A percentile compares a stretch with the other conserved stretches of the same genome.
These are phyloP conservation scores for Cercospora berteroae DNA, from an alignment of 2,329 filamentous ascomycete genomes.

Conservation along the genomic window DNA sequence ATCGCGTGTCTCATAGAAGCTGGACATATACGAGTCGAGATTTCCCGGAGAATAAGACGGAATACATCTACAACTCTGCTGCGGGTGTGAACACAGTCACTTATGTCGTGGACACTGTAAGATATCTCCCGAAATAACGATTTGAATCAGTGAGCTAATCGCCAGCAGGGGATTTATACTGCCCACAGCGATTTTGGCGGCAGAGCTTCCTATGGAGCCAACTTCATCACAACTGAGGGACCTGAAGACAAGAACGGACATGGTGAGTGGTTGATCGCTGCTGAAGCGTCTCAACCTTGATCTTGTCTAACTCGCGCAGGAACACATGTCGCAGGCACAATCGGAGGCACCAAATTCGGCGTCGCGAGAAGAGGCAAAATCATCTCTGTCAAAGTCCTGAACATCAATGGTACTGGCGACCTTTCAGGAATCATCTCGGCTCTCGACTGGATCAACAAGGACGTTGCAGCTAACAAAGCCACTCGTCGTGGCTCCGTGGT, in stretches of 20 bases:
- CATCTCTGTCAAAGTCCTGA: slow-evolving; percentile 51
- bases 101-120: slow-evolving; percentile 31
- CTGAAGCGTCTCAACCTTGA: no score
- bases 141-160: neutral
- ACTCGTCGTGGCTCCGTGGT: slow-evolving; percentile 35
- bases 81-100: slow-evolving; percentile 18
- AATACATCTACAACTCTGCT: slow-evolving; percentile 22
- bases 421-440: slow-evolving; percentile 47
- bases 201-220: slow-evolving; percentile 32
- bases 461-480: slow-evolving; percentile 65
- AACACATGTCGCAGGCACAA: slow-evolving; percentile 67
- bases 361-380: slow-evolving; percentile 49
- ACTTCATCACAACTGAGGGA: slow-evolving; percentile 35
- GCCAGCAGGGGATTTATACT: slow-evolving; percentile 24
- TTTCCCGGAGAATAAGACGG: slow-evolving; percentile 22
- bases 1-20: slow-evolving; percentile 14
- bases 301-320: neutral
- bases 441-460: slow-evolving; percentile 44
- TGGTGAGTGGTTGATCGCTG: slow-evolving; percentile 46
- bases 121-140: neutral
- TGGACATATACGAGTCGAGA: slow-evolving; percentile 5
- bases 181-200: slow-evolving; percentile 39
- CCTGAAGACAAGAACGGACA: slow-evolving; percentile 56
- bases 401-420: slow-evolving; percentile 44
- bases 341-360: slow-evolving; percentile 61